Evolutionary conservation across 768 basidiomycete genomes (phyloP).

Genomic region (Psilocybe tampanensis): DNA sequence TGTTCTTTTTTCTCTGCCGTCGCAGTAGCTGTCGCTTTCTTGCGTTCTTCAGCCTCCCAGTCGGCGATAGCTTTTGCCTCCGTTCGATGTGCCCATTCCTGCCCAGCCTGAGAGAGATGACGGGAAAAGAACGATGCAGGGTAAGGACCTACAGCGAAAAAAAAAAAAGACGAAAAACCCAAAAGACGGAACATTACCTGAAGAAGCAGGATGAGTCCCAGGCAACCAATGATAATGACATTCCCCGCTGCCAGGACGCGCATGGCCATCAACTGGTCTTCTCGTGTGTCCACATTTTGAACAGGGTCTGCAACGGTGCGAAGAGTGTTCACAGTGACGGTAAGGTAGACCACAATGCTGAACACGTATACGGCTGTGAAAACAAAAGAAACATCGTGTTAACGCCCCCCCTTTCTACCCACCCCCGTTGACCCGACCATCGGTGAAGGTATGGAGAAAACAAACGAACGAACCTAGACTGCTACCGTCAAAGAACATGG

Average conservation of each 20-base stretch:
- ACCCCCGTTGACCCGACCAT: neutral
- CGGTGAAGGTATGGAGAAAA: conserved; percentile 5
- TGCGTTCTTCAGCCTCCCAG: conserved; percentile 31
- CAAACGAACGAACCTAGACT: conserved; percentile 64
- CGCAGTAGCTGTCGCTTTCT: conserved; percentile 24
- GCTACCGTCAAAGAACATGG: conserved; percentile 93
- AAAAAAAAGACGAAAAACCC: conserved; percentile 16
- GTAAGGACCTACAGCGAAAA: conserved; percentile 4
- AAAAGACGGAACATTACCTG: conserved; percentile 66
- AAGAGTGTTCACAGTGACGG: conserved; percentile 78
- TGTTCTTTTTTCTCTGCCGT: conserved; percentile 42
- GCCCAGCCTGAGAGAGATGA: conserved; percentile 60
- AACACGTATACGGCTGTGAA: conserved; percentile 72
- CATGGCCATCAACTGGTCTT: conserved; percentile 77
- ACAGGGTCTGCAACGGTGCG: conserved; percentile 72
- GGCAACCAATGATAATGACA: conserved; percentile 72
- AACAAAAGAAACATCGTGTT: neutral
- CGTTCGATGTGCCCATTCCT: conserved; percentile 75
- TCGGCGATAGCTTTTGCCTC: conserved; percentile 52
- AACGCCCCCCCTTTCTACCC: neutral
- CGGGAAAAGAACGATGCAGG: neutral
- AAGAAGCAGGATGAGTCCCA: conserved; percentile 65
- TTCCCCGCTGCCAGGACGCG: conserved; percentile 86
- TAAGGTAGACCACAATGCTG: conserved; percentile 76
- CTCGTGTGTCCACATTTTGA: conserved; percentile 52